Evolutionary conservation across 2,329 filamentous ascomycete genomes (phyloP).

Genomic region (Pseudogymnoascus sp.): DNA sequence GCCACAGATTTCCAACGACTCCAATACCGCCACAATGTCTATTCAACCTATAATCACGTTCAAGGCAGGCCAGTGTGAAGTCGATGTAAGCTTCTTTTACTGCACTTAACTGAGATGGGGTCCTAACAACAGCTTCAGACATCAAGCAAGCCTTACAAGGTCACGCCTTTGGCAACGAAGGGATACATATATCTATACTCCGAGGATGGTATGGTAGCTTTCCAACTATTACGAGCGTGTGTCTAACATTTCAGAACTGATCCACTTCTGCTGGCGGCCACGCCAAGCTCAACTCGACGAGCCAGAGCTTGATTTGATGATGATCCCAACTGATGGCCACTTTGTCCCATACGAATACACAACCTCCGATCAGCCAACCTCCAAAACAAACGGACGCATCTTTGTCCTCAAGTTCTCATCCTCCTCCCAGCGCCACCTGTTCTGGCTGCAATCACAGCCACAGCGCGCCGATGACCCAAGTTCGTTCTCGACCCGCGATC

Average conservation of each 20-base stretch:
- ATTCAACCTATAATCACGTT: constrained; percentile 84
- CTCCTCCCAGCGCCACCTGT: constrained; percentile 82
- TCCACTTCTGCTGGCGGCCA: constrained; percentile 96
- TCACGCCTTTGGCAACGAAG: constrained; percentile 62
- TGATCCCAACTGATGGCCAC: constrained; percentile 82
- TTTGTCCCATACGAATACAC: constrained; percentile 80
- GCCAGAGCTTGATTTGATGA: constrained; percentile 81
- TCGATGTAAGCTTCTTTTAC: constrained; percentile 56
- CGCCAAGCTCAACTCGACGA: constrained; percentile 61
- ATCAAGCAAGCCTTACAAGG: constrained; percentile 55
- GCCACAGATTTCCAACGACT: constrained; percentile 10
- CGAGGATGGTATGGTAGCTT: constrained; percentile 62
- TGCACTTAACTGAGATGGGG: background rate
- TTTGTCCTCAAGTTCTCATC: constrained; percentile 91
- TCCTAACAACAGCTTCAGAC: constrained; percentile 30
- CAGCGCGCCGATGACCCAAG: constrained; percentile 63
- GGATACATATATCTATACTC: constrained; percentile 90
- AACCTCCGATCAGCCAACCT: constrained; percentile 45
- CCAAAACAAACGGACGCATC: constrained; percentile 77
- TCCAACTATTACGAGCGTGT: background rate
- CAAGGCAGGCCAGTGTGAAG: constrained; percentile 84
- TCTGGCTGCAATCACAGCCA: constrained; percentile 91
- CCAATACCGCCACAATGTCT: constrained; percentile 53
- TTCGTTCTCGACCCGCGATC: constrained; percentile 77
- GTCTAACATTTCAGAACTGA: constrained; percentile 51